Evolutionary conservation across 208 protist genomes (phyloP).

Genomic region (Zelonia costaricensis): DNA sequence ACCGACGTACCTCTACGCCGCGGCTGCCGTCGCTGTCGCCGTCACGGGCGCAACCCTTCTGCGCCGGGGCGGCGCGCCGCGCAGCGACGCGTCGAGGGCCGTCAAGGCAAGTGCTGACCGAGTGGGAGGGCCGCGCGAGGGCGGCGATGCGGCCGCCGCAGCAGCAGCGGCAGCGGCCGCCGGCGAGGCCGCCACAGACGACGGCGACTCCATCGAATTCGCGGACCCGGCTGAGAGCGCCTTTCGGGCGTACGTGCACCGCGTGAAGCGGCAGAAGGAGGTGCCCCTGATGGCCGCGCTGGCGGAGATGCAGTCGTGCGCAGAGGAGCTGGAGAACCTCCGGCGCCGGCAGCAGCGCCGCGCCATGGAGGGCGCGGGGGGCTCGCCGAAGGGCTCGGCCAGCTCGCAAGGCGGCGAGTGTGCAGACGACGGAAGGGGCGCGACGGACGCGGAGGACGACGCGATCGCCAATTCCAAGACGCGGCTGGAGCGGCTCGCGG

Average conservation of each 20-base stretch:
- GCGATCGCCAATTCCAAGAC: conserved; percentile 14
- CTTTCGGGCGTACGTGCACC: conserved; percentile 40
- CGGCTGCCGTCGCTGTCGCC: too few species aligned
- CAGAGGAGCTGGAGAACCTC: conserved; percentile 2
- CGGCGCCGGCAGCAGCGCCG: background rate
- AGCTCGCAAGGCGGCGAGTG: too few species aligned
- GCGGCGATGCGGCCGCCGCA: too few species aligned
- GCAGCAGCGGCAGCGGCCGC: too few species aligned
- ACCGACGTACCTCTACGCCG: too few species aligned
- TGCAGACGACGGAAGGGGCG: conserved; percentile 1
- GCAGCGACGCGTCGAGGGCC: too few species aligned
- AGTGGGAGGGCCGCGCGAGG: too few species aligned
- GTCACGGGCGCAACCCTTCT: too few species aligned
- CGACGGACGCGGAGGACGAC: background rate
- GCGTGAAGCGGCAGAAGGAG: conserved; percentile 39
- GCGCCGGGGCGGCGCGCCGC: too few species aligned
- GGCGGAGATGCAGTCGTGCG: conserved; percentile 33
- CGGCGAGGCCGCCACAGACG: too few species aligned
- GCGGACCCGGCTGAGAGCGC: conserved; percentile 44
- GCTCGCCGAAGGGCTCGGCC: too few species aligned
- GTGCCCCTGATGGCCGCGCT: conserved; percentile 36
- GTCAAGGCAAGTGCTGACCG: too few species aligned
- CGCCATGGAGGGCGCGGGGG: background rate
- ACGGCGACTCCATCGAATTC: conserved; percentile 48
- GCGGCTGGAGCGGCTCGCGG: conserved; percentile 30